Evolutionary conservation across 176 grass and related monocot species (phyloP).

Genomic region (Musa beccarii): DNA sequence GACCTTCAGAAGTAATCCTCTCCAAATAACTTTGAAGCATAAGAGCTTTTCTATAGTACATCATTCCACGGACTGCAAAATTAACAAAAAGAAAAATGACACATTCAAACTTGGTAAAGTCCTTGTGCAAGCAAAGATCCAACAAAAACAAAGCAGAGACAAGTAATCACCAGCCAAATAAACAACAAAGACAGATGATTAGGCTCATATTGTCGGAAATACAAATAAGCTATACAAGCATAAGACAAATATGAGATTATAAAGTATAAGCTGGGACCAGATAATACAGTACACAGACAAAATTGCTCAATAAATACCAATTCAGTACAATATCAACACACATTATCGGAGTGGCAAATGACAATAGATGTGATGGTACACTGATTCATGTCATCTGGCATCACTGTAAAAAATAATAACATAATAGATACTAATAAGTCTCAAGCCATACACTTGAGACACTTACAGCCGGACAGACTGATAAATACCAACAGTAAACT

Average conservation of each 20-base stretch:
- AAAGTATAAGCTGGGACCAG: too few relatives aligned
- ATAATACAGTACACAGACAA: background rate
- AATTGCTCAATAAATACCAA: background rate
- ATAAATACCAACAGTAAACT: too few relatives aligned
- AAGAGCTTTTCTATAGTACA: slow-evolving; percentile 96
- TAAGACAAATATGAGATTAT: too few relatives aligned
- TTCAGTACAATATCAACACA: background rate
- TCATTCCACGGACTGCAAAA: slow-evolving; percentile 81
- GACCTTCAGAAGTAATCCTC: slow-evolving; percentile 71
- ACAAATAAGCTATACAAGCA: background rate
- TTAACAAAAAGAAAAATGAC: background rate
- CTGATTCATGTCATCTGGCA: too few relatives aligned
- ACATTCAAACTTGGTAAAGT: background rate
- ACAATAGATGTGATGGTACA: too few relatives aligned
- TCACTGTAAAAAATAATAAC: too few relatives aligned
- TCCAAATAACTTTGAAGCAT: slow-evolving; percentile 94
- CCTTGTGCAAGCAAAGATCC: background rate
- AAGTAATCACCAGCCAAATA: background rate
- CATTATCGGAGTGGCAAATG: too few relatives aligned
- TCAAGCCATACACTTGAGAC: too few relatives aligned
- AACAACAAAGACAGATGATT: background rate
- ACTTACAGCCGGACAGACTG: too few relatives aligned
- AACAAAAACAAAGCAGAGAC: background rate
- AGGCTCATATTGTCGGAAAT: background rate
- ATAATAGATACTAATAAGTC: too few relatives aligned